Conservation (phyloP, 2,329 filamentous ascomycete genomes). For the Apiospora saccharicola region DNA sequence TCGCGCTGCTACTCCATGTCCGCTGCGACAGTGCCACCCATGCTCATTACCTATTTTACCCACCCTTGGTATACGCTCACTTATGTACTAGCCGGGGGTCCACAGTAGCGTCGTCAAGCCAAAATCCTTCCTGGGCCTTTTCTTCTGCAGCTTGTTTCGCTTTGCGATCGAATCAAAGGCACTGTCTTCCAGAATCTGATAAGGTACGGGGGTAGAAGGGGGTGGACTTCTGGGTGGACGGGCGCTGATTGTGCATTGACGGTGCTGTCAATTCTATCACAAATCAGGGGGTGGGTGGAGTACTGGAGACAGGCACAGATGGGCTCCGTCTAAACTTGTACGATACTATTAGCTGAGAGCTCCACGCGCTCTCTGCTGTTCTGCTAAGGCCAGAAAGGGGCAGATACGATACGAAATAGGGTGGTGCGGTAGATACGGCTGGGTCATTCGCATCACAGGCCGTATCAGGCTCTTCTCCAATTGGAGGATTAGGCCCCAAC, state of each 20-base stretch:
- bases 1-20: background rate
- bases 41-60: background rate
- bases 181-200: slow-evolving; percentile 13
- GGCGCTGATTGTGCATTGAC: slow-evolving; percentile 9
- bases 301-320: slow-evolving; percentile 1
- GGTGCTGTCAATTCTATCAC: slow-evolving; percentile 19
- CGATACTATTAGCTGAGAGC: slow-evolving; percentile 15
- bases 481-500: background rate
- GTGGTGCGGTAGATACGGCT: background rate
- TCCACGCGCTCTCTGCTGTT: background rate
- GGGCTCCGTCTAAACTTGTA: slow-evolving; percentile 12
- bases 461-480: background rate
- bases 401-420: background rate
- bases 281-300: slow-evolving; percentile 18
- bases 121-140: slow-evolving; percentile 10
- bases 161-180: slow-evolving; percentile 35
- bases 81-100: slow-evolving; percentile 31
- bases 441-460: background rate
- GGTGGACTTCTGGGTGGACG: background rate
- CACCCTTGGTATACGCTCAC: slow-evolving; percentile 21
- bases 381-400: background rate
- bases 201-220: slow-evolving; percentile 11
- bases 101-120: slow-evolving; percentile 28
- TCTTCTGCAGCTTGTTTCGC: slow-evolving; percentile 38
- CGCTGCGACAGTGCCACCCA: slow-evolving; percentile 9